These are phyloP conservation scores for Hibiscus tridactylites DNA, from an alignment of 345 rosid genomes.

Conservation along the genomic window DNA sequence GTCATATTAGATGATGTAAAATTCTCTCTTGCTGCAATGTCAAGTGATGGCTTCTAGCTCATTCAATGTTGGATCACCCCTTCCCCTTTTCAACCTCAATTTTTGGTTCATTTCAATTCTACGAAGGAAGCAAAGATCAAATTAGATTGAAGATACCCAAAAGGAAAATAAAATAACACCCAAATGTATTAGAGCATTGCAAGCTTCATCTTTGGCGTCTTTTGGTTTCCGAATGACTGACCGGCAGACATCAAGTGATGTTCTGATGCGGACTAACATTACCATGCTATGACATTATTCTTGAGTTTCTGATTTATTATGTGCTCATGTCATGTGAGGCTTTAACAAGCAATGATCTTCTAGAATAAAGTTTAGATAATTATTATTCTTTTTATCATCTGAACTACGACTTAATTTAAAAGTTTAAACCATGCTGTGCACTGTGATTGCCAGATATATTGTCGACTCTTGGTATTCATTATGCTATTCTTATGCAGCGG, in stretches of 20 bases:
- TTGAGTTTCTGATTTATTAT: not conserved
- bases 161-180: not conserved
- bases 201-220: not conserved
- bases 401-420: not conserved
- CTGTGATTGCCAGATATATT: too few species aligned
- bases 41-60: not conserved
- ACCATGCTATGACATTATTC: not conserved
- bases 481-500: conserved; percentile 46
- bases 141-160: not conserved
- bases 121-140: not conserved
- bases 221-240: not conserved
- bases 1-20: not conserved
- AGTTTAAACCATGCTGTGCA: not conserved
- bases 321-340: not conserved
- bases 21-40: not conserved
- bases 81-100: not conserved
- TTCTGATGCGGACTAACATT: not conserved
- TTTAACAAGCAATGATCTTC: not conserved
- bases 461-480: not conserved
- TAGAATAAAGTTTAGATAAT: not conserved
- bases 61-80: not conserved
- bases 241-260: not conserved
- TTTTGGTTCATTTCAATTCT: not conserved
- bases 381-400: not conserved
- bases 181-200: not conserved